Base-by-base conservation (phyloP, 2,329 filamentous ascomycete species). In the Fusarium sp. region DNA sequence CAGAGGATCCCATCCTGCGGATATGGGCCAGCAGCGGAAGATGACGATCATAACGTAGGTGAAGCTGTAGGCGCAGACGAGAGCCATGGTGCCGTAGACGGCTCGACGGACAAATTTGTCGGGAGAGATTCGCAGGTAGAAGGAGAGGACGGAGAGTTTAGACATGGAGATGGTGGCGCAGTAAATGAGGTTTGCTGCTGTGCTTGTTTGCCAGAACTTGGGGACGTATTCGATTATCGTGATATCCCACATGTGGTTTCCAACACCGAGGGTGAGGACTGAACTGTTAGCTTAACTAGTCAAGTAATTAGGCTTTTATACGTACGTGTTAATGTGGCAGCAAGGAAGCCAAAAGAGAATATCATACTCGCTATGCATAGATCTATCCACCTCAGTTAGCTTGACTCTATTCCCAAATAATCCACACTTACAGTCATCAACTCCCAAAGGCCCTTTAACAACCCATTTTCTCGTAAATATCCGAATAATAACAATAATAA, bases 121-220 rank as follows among this genome's bases (percentile, higher is more conserved):
- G 6, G 74, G 74, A 0, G 70, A 76, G 46, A 85, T 82, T 28
- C 83, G 78, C 14, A 85, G 77, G 50, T 85, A 85, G 59, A 83
- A 83, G 62, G 79, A 78, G 2, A 85, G 73, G 30, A 85, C 82
- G 0, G 82, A 85, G 1, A 78, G 74, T 66, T 85, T 85, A 51
- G 84, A 78, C 20, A 76, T 74, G 16, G 76, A 76, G 11, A 85
- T 62, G 20, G 78, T 78, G 13, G 76, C 63, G 28, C 82, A 83
- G 66, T 84, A 85, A 23, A 81, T 77, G 42, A 82, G 68, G 34
- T 83, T 78, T 4, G 82, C 78, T 7, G 77, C 80, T 8, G 82
- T 65, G 0, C 76, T 79, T 0, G 72, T 72, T 72, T 77, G 75
- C 66, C 74, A 71, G 46, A 77, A 76, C 14, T 49, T 45, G 27